These are phyloP conservation scores for Silene noctiflora DNA, from an alignment of 179 eudicot genomes.

Conservation along the genomic window DNA sequence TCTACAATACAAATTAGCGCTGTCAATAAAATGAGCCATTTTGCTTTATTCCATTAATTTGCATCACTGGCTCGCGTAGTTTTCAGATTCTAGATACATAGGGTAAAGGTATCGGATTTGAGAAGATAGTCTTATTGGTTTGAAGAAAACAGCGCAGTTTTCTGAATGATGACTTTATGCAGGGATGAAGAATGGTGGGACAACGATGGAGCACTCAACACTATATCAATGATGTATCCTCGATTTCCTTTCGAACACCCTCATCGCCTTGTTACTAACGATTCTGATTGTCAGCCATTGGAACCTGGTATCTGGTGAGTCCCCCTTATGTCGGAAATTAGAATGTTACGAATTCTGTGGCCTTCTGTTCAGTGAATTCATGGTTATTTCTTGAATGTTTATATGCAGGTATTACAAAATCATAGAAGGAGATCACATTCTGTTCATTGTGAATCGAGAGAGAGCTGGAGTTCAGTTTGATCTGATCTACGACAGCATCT, in stretches of 20 bases:
- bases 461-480: slow-evolving; percentile 87
- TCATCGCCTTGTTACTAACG: slow-evolving; percentile 50
- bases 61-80: background rate
- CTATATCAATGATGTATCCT: slow-evolving; percentile 89
- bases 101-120: background rate
- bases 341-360: too few species aligned
- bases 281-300: slow-evolving; percentile 75
- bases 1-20: background rate
- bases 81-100: background rate
- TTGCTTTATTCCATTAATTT: background rate
- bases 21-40: background rate
- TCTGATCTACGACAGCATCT: slow-evolving; percentile 77
- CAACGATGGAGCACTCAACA: slow-evolving; percentile 95
- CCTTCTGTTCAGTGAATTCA: too few species aligned
- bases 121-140: background rate
- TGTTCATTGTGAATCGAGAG: slow-evolving; percentile 73
- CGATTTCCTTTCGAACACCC: slow-evolving; percentile 84
- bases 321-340: background rate
- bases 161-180: slow-evolving; percentile 15
- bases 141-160: background rate
- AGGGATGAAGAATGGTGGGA: slow-evolving; percentile 99
- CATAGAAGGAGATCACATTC: slow-evolving; percentile 79
- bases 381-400: background rate
- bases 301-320: slow-evolving; percentile 91
- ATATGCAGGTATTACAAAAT: slow-evolving; percentile 80